These are phyloP conservation scores for Xylariaceae sp. DNA, from an alignment of 2,329 filamentous ascomycete genomes.

Conservation along the genomic window DNA sequence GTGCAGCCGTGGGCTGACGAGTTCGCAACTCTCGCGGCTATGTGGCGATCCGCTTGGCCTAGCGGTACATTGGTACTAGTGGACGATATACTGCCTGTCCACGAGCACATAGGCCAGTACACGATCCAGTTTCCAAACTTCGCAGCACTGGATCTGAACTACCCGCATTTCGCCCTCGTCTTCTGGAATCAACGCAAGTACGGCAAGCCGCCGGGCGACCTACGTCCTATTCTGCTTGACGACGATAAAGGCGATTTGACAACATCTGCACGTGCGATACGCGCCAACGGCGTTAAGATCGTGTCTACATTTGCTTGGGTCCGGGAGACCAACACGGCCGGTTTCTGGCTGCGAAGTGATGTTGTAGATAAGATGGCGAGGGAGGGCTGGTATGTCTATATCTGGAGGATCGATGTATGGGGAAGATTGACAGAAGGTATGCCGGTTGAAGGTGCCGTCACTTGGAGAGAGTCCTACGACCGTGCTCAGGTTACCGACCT, in stretches of 20 bases:
- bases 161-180: conserved; percentile 17
- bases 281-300: conserved; percentile 10
- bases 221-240: conserved; percentile 9
- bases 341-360: conserved; percentile 20
- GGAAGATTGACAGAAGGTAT: conserved; percentile 1
- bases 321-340: conserved; percentile 4
- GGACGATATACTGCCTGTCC: conserved; percentile 8
- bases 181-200: conserved; percentile 17
- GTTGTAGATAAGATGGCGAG: conserved; percentile 13
- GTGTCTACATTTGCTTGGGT: conserved; percentile 12
- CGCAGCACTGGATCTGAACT: not conserved
- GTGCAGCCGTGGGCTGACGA: conserved; percentile 16
- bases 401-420: conserved; percentile 19
- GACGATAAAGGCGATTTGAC: conserved; percentile 13
- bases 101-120: conserved; percentile 12
- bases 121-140: conserved; percentile 6
- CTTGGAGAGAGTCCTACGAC: not conserved
- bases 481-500: too few species aligned
- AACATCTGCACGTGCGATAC: conserved; percentile 6
- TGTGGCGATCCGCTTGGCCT: conserved; percentile 11
- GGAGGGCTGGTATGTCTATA: conserved; percentile 15
- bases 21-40: conserved; percentile 15
- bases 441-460: conserved; percentile 3
- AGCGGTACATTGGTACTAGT: conserved; percentile 7
- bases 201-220: conserved; percentile 1